Percentiles rank a stretch among this genome's conserved stretches.
These are phyloP conservation scores for Tylopilus intermedius DNA, from an alignment of 768 basidiomycete species.

Conservation along the genomic window DNA sequence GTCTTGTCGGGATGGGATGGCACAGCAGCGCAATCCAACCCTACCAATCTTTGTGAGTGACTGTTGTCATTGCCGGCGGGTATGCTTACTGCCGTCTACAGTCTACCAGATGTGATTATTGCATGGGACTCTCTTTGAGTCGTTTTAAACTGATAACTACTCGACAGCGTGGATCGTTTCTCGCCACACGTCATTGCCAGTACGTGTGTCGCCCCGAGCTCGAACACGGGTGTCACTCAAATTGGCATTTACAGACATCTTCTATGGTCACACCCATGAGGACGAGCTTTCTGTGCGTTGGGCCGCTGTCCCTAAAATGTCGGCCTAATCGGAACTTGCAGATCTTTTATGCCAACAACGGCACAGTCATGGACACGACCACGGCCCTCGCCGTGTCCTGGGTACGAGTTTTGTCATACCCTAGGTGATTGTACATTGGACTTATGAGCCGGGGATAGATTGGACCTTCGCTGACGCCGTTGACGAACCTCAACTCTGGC, in stretches of 20 bases:
- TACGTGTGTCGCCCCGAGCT: conserved; percentile 15
- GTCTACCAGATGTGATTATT: conserved; percentile 42
- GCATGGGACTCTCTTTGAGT: not conserved
- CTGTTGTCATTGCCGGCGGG: not conserved
- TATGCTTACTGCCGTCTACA: conserved; percentile 10
- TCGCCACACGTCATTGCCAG: conserved; percentile 46
- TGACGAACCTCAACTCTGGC: conserved; percentile 67
- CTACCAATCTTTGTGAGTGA: conserved; percentile 41
- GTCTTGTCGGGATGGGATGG: too few species aligned
- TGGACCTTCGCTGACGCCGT: conserved; percentile 59
- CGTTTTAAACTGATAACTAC: not conserved
- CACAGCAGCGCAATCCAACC: conserved; percentile 29
- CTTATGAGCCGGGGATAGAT: conserved; percentile 3
- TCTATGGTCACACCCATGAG: conserved; percentile 44
- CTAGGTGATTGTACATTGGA: not conserved
- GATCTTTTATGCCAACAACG: conserved; percentile 73
- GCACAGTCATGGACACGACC: conserved; percentile 47
- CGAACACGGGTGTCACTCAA: not conserved
- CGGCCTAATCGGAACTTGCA: conserved; percentile 16
- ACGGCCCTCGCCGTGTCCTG: conserved; percentile 50
- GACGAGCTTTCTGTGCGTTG: conserved; percentile 54
- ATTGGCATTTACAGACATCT: conserved; percentile 55
- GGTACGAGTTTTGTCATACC: conserved; percentile 25
- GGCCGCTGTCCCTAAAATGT: too few species aligned
- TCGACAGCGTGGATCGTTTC: conserved; percentile 39